A percentile compares a stretch with the other conserved stretches of the same genome.
These are phyloP conservation scores for Venturia oleaginea DNA, from an alignment of 2,329 filamentous ascomycete species.

Conservation along the genomic window DNA sequence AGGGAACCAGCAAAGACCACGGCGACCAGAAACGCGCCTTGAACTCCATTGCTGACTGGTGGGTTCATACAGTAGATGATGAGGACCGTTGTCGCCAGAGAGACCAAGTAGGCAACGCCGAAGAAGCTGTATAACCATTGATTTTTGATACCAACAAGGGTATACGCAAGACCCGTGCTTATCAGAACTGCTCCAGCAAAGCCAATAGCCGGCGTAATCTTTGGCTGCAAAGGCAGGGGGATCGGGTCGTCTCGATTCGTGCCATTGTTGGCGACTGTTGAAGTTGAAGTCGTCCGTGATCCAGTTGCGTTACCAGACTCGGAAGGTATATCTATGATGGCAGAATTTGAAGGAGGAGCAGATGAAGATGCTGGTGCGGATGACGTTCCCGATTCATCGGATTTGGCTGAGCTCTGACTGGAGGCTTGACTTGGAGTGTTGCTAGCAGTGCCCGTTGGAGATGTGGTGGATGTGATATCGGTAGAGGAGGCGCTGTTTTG, in stretches of 20 bases:
- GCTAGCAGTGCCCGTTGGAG: neutral
- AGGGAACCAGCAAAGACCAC: slow-evolving; percentile 62
- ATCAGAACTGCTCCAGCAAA: slow-evolving; percentile 72
- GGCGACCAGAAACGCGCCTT: slow-evolving; percentile 81
- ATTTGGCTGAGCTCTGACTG: neutral
- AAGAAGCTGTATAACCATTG: slow-evolving; percentile 39
- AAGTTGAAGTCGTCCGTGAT: neutral
- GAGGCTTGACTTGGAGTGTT: neutral
- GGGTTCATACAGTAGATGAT: slow-evolving; percentile 82
- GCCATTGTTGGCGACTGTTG: neutral
- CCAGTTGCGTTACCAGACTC: neutral
- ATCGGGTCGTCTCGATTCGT: slow-evolving; percentile 5
- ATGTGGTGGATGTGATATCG: neutral
- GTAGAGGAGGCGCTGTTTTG: neutral
- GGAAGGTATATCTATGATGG: neutral
- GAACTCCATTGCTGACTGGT: slow-evolving; percentile 64
- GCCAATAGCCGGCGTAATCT: slow-evolving; percentile 70
- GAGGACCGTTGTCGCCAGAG: slow-evolving; percentile 43
- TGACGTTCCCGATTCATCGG: neutral
- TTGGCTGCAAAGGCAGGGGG: slow-evolving; percentile 61
- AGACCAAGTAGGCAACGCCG: slow-evolving; percentile 4
- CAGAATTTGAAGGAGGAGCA: neutral
- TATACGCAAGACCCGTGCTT: slow-evolving; percentile 59
- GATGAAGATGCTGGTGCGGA: neutral
- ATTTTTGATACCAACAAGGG: slow-evolving; percentile 75